phyloP scores from a whole-genome alignment of 2,329 filamentous ascomycete species.

The Botrytis deweyae region DNA sequence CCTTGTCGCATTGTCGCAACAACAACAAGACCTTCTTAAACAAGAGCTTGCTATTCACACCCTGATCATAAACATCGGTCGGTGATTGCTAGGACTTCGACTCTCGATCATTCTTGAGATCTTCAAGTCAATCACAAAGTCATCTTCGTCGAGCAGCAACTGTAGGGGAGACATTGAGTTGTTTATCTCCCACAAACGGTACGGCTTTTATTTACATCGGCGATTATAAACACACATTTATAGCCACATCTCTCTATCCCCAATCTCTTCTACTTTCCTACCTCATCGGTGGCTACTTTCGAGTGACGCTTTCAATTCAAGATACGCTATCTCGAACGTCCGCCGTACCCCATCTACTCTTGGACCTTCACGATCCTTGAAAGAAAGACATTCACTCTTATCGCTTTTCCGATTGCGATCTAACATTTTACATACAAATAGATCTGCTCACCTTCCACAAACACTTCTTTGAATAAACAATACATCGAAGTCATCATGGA shows the following conservation, averaged over 20 bases:
- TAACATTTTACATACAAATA: conserved; percentile 32
- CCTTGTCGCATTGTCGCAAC: conserved; percentile 1
- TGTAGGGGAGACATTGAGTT: conserved; percentile 95
- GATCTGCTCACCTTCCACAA: conserved; percentile 32
- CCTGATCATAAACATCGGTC: conserved; percentile 9
- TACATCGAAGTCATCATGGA: conserved; percentile 61
- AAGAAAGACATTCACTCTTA: neutral
- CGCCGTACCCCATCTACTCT: neutral
- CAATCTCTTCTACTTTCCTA: conserved; percentile 6
- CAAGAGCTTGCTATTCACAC: neutral
- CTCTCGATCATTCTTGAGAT: neutral
- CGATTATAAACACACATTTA: conserved; percentile 21
- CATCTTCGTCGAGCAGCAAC: conserved; percentile 44
- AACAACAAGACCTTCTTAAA: neutral
- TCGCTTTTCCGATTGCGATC: conserved; percentile 26
- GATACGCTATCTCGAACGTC: conserved; percentile 22
- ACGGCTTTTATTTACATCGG: conserved; percentile 38
- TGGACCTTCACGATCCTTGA: neutral
- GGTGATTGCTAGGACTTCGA: neutral
- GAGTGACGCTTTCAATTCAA: conserved; percentile 22
- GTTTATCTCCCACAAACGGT: conserved; percentile 87
- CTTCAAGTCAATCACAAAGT: conserved; percentile 2
- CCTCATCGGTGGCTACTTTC: conserved; percentile 19
- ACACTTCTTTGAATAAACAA: conserved; percentile 23
- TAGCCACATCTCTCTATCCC: conserved; percentile 15